Evolutionary conservation across 2,329 filamentous ascomycete genomes (phyloP).

Genomic region (Diaporthe vaccinii): DNA sequence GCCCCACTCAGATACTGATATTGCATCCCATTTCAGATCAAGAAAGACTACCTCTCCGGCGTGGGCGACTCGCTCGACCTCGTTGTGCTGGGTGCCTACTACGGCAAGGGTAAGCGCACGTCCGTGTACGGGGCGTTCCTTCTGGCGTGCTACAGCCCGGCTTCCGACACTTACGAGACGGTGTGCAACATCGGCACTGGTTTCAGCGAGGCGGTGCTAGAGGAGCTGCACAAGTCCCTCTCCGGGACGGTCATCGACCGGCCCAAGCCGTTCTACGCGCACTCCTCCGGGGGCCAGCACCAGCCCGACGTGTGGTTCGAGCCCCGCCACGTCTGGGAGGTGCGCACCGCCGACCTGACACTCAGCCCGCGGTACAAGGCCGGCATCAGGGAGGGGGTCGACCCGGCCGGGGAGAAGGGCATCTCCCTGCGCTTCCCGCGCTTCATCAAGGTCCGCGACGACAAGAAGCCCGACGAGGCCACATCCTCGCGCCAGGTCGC

Average conservation of each 20-base stretch:
- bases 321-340: slow-evolving; percentile 94
- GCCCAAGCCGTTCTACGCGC: slow-evolving; percentile 94
- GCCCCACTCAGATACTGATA: slow-evolving; percentile 39
- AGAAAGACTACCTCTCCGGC: slow-evolving; percentile 96
- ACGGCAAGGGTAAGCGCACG: slow-evolving; percentile 94
- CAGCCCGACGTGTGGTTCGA: slow-evolving; percentile 99
- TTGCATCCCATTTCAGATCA: slow-evolving; percentile 72
- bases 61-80: slow-evolving; percentile 97
- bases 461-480: slow-evolving; percentile 95
- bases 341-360: slow-evolving; percentile 95
- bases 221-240: slow-evolving; percentile 84
- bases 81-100: slow-evolving; percentile 94
- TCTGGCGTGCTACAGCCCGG: slow-evolving; percentile 90
- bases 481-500: slow-evolving; percentile 88
- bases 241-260: slow-evolving; percentile 85
- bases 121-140: slow-evolving; percentile 97
- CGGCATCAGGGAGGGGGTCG: slow-evolving; percentile 85
- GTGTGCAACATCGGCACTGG: slow-evolving; percentile 99
- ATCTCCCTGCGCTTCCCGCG: slow-evolving; percentile 92
- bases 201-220: slow-evolving; percentile 94
- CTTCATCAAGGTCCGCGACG: slow-evolving; percentile 91
- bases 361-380: slow-evolving; percentile 94
- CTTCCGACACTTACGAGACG: slow-evolving; percentile 87
- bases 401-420: slow-evolving; percentile 78
- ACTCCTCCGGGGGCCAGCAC: slow-evolving; percentile 86